These are phyloP conservation scores for Leccinum pachyderme DNA, from an alignment of 1,284 basidiomycete genomes.

Conservation along the genomic window DNA sequence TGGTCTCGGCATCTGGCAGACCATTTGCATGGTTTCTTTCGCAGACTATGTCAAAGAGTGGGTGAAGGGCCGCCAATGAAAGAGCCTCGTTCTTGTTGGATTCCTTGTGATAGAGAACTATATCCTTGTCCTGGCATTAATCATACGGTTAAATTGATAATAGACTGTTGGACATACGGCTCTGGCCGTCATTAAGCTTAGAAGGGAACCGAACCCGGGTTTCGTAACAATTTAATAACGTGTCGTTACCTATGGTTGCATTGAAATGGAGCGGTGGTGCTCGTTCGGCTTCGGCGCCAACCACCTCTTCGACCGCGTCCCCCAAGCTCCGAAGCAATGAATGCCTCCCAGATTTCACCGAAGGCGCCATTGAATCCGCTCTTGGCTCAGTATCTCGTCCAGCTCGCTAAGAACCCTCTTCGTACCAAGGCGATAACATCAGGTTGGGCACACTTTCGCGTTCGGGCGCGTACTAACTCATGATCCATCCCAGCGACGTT, in stretches of 20 bases:
- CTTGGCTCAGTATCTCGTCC: slow-evolving; percentile 60
- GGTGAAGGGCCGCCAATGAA: slow-evolving; percentile 43
- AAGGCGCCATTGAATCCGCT: slow-evolving; percentile 47
- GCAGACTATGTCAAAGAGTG: slow-evolving; percentile 92
- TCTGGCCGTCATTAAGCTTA: neutral
- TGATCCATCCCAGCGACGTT: slow-evolving; percentile 47
- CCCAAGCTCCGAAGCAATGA: slow-evolving; percentile 36
- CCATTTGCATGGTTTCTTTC: slow-evolving; percentile 97
- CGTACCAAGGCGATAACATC: slow-evolving; percentile 74
- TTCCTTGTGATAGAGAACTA: slow-evolving; percentile 21
- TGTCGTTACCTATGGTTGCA: neutral
- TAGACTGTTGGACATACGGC: neutral
- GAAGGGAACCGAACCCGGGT: neutral
- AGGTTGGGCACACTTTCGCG: slow-evolving; percentile 36
- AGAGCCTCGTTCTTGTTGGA: slow-evolving; percentile 3
- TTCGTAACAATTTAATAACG: neutral
- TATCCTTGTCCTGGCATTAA: slow-evolving; percentile 16
- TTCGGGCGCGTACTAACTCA: slow-evolving; percentile 3
- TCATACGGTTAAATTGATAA: slow-evolving; percentile 14
- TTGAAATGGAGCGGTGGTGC: neutral
- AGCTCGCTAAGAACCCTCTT: slow-evolving; percentile 64
- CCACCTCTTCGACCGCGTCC: neutral
- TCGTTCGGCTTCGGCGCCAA: neutral
- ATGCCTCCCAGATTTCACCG: slow-evolving; percentile 14
- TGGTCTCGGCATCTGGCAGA: slow-evolving; percentile 95